These are phyloP conservation scores for Corymbia maculata DNA, from an alignment of 345 rosid genomes.

Conservation along the genomic window DNA sequence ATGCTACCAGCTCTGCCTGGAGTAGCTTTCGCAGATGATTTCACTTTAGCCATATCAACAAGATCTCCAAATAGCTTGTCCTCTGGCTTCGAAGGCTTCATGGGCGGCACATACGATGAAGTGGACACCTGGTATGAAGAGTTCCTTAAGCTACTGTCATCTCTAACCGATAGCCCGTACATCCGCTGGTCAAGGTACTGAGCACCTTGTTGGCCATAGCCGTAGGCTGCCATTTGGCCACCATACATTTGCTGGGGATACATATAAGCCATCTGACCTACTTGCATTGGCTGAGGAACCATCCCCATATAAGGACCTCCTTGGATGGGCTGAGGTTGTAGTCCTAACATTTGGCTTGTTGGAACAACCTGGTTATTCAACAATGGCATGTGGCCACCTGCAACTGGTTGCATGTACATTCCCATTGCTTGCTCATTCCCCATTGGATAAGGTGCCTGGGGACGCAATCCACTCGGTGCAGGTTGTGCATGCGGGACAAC, in stretches of 20 bases:
- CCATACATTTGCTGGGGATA: slow-evolving; percentile 65
- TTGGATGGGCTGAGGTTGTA: slow-evolving; percentile 37
- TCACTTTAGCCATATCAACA: slow-evolving; percentile 81
- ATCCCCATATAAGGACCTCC: slow-evolving; percentile 58
- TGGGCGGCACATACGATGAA: slow-evolving; percentile 45
- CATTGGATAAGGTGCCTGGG: slow-evolving; percentile 36
- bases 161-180: slow-evolving; percentile 60
- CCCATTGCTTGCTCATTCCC: slow-evolving; percentile 44
- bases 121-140: slow-evolving; percentile 41
- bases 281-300: slow-evolving; percentile 40
- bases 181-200: slow-evolving; percentile 72
- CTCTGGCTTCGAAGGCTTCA: slow-evolving; percentile 57
- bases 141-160: slow-evolving; percentile 30
- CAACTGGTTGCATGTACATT: slow-evolving; percentile 57
- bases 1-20: slow-evolving; percentile 76
- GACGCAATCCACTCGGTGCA: slow-evolving; percentile 19
- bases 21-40: slow-evolving; percentile 44
- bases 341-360: slow-evolving; percentile 28
- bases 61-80: slow-evolving; percentile 97
- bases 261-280: slow-evolving; percentile 29
- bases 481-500: slow-evolving; percentile 18
- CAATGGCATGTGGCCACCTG: slow-evolving; percentile 10
- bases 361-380: slow-evolving; percentile 1
- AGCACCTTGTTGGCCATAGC: slow-evolving; percentile 54
- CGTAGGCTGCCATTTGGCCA: slow-evolving; percentile 62